Evolutionary conservation across 768 basidiomycete species (phyloP), one percentile per base, ranked within the genome.

Genomic region (Termitomyces bulborhizus): DNA sequence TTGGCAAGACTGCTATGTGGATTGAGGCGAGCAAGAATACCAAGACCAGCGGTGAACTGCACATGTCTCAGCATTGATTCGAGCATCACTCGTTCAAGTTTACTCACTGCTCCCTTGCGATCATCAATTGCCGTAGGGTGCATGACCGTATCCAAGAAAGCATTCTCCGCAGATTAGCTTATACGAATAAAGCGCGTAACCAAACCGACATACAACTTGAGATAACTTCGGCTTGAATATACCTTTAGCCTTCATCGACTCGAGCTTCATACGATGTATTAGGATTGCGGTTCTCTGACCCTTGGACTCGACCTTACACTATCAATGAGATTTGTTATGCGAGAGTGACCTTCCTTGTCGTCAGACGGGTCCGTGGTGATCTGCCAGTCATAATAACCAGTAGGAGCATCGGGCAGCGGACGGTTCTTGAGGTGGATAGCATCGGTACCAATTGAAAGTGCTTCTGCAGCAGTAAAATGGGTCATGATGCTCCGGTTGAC

Each of bases 331-430:
- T 72, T 73, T 45, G 67, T 70, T 16, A 76, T 58, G 7, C 59
- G 60, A 9, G 73, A 71, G 48, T 76, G 74, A 7, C 65, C 69
- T 39, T 71, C 63, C 1, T 57, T 60, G 21, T 61, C 57, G 16
- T 61, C 60, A n/a, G 62, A 62, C 16, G 68, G 65, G 31, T 67
- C 60, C 13, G 66, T 62, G 8, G 64, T 62, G 12, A 71, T 68
- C 60, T 78, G 67, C 63, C 68, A 73, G 58, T 77, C 74, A 60
- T 80, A 80, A 50, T 71, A 71, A 6, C 77, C 77, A 56, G 76
- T 74, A 4, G 73, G 73, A 4, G 77, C 71, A 36, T 57, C 60
- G 6, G 78, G 78, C 1, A 69, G 63, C 26, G 71, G 62, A 9
- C 77, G 69, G 6, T 61, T 61, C 7, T 71, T 64, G 37, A 77